These are phyloP conservation scores for Geotrichum citri-aurantii DNA, from an alignment of 1,139 yeast species.

Conservation along the genomic window DNA sequence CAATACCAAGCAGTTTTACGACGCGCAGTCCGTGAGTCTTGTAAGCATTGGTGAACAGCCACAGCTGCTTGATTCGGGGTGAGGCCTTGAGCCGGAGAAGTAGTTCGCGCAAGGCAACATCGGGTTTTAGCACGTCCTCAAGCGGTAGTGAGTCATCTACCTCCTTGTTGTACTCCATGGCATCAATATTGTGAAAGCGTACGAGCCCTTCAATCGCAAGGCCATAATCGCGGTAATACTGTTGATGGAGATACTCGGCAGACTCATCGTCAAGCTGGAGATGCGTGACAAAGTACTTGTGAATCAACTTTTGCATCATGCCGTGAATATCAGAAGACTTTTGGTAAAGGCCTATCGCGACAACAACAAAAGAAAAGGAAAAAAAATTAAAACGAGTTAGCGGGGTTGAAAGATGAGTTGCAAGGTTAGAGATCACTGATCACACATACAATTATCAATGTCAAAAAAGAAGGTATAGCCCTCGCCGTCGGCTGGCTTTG, in stretches of 20 bases:
- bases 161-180: slow-evolving; percentile 75
- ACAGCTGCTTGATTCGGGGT: slow-evolving; percentile 48
- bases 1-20: slow-evolving; percentile 71
- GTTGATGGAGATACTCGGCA: slow-evolving; percentile 66
- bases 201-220: slow-evolving; percentile 90
- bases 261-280: slow-evolving; percentile 61
- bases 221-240: slow-evolving; percentile 82
- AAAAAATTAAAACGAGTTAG: slow-evolving; percentile 6
- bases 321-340: slow-evolving; percentile 73
- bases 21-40: slow-evolving; percentile 77
- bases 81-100: slow-evolving; percentile 36
- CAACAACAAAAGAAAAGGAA: too few relatives aligned
- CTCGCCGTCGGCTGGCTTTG: slow-evolving; percentile 21
- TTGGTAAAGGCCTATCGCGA: slow-evolving; percentile 52
- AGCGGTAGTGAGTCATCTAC: slow-evolving; percentile 93
- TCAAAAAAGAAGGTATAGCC: slow-evolving; percentile 70
- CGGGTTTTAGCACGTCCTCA: slow-evolving; percentile 62
- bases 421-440: not conserved
- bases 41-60: slow-evolving; percentile 95
- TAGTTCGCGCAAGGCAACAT: slow-evolving; percentile 35
- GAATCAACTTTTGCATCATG: slow-evolving; percentile 81
- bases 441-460: slow-evolving; percentile 66
- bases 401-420: not conserved
- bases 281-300: slow-evolving; percentile 64
- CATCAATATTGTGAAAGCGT: slow-evolving; percentile 74